Percentiles rank a stretch among this genome's conserved stretches.
Evolutionary conservation across 1,284 basidiomycete species (phyloP).

Genomic region (Cronartium ribicola): DNA sequence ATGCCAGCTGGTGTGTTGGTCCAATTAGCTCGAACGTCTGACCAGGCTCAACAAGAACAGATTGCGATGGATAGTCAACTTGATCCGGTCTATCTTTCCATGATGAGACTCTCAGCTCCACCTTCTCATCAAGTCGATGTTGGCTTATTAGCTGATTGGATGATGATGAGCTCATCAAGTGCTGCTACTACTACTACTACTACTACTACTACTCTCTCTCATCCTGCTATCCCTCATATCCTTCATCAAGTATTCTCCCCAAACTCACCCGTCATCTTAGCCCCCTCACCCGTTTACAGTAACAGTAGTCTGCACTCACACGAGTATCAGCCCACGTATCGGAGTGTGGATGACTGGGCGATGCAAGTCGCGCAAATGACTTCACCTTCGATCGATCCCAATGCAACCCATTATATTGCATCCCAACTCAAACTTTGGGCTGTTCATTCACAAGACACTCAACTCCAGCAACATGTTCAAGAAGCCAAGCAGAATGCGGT

Average conservation of each 20-base stretch:
- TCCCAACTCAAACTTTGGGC: conserved; percentile 34
- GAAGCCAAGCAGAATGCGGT: conserved; percentile 20
- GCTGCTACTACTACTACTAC: not conserved
- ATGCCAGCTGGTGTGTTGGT: conserved; percentile 14
- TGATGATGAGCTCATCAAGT: not conserved
- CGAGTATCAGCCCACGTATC: conserved; percentile 31
- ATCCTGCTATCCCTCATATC: conserved; percentile 34
- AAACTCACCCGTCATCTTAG: conserved; percentile 14
- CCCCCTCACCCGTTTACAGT: conserved; percentile 6
- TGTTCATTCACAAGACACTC: conserved; percentile 24
- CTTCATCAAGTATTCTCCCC: conserved; percentile 38
- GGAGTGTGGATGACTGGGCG: conserved; percentile 37
- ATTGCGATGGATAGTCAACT: conserved; percentile 5
- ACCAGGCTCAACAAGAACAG: conserved; percentile 13
- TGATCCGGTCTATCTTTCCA: conserved; percentile 15
- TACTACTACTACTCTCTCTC: not conserved
- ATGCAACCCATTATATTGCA: conserved; percentile 25
- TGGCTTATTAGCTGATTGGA: not conserved
- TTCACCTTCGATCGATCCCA: conserved; percentile 9
- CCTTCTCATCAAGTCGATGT: conserved; percentile 1
- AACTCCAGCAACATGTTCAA: conserved; percentile 35
- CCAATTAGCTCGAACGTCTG: conserved; percentile 22
- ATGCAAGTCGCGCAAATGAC: conserved; percentile 29
- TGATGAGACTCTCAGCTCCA: conserved; percentile 26
- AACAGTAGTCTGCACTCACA: not conserved